phyloP scores from a whole-genome alignment of 2,329 filamentous ascomycete genomes.

The Diaporthe vaccinii region DNA sequence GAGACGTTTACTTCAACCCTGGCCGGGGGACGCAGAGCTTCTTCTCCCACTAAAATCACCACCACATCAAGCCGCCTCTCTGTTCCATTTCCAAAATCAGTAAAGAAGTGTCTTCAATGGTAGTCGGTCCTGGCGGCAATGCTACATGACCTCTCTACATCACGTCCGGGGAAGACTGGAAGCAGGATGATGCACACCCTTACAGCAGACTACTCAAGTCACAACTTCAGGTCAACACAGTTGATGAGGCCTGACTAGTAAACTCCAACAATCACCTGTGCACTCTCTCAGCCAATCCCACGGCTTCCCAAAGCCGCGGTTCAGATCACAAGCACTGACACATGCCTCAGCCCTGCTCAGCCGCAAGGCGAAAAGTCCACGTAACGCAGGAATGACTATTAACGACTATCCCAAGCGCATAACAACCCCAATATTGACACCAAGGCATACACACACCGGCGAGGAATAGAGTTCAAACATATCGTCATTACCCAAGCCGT shows the following conservation, averaged over 20 bases:
- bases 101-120: too few species aligned
- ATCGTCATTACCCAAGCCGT: background rate
- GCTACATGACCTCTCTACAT: too few species aligned
- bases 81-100: too few species aligned
- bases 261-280: background rate
- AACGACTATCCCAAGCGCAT: conserved; percentile 3
- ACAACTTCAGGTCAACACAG: background rate
- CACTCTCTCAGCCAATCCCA: background rate
- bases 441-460: background rate
- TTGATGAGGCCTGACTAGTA: background rate
- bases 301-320: background rate
- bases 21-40: too few species aligned
- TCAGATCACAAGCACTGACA: conserved; percentile 6
- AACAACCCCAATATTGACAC: conserved; percentile 3
- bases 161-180: too few species aligned
- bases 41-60: too few species aligned
- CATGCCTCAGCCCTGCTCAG: conserved; percentile 8
- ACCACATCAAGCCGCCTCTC: too few species aligned
- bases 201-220: background rate
- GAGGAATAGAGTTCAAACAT: conserved; percentile 14
- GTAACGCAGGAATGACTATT: background rate
- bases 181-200: too few species aligned
- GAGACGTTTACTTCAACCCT: too few species aligned
- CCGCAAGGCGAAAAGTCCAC: conserved; percentile 13
- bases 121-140: too few species aligned